Percentiles rank a stretch among this genome's conserved stretches.
phyloP scores from a whole-genome alignment of 2,329 filamentous ascomycete genomes.

The Tolypocladium pustulatum region DNA sequence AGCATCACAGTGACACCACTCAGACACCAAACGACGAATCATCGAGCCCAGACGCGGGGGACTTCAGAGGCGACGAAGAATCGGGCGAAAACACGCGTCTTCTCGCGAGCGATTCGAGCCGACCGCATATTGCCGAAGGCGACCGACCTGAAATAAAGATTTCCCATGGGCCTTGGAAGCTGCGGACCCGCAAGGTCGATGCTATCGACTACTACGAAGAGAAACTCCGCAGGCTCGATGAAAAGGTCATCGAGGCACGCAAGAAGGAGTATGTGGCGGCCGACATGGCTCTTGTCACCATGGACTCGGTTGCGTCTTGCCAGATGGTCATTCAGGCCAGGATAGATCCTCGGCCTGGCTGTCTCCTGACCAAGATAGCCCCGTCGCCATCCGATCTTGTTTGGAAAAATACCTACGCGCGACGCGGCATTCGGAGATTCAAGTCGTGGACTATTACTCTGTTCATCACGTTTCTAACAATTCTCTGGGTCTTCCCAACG shows the following conservation, averaged over 20 bases:
- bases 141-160: constrained; percentile 59
- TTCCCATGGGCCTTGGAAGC: constrained; percentile 65
- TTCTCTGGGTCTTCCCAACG: constrained; percentile 82
- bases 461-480: constrained; percentile 70
- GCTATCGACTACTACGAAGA: constrained; percentile 94
- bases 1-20: constrained; percentile 4
- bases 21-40: constrained; percentile 4
- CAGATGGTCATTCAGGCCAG: constrained; percentile 97
- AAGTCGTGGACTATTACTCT: constrained; percentile 77
- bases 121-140: constrained; percentile 26
- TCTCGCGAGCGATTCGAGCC: constrained; percentile 34
- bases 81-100: constrained; percentile 50
- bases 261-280: constrained; percentile 67
- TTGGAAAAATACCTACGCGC: constrained; percentile 86
- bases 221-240: constrained; percentile 67
- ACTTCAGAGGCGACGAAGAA: constrained; percentile 24
- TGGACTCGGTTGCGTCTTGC: constrained; percentile 85
- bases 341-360: constrained; percentile 79
- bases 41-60: constrained; percentile 18
- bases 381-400: constrained; percentile 88
- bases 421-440: constrained; percentile 60
- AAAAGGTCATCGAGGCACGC: constrained; percentile 58
- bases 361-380: constrained; percentile 73
- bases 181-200: constrained; percentile 67
- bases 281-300: constrained; percentile 87